phyloP scores from a whole-genome alignment of 129 eudicot genomes.

The Sambucus nigra region DNA sequence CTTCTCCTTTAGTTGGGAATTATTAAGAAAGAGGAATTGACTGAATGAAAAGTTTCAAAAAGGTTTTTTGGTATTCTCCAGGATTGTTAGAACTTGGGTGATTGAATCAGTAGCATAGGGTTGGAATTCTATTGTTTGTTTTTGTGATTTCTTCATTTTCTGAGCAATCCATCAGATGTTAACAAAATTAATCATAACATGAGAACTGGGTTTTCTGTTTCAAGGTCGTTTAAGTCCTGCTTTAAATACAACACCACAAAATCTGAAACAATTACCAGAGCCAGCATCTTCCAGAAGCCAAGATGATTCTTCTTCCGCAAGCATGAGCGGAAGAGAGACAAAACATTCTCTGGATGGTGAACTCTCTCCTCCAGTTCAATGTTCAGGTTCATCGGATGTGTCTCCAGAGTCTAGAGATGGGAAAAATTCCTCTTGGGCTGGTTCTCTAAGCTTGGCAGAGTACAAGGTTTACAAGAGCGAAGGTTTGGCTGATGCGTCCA shows the following conservation, averaged over 20 bases:
- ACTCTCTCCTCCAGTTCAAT: constrained; percentile 60
- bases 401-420: constrained; percentile 61
- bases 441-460: constrained; percentile 66
- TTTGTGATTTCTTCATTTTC: no score
- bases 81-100: no score
- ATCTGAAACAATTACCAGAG: constrained; percentile 59
- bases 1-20: no score
- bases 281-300: constrained; percentile 65
- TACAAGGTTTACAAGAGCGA: constrained; percentile 65
- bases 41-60: no score
- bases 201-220: neutral
- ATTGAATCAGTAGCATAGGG: no score
- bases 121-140: no score
- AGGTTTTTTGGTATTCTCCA: no score
- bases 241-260: constrained; percentile 29
- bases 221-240: constrained; percentile 60
- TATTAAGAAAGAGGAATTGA: no score
- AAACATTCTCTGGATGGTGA: constrained; percentile 68
- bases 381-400: constrained; percentile 44
- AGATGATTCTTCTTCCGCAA: constrained; percentile 68
- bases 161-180: no score
- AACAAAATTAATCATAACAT: neutral
- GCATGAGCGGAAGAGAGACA: constrained; percentile 51
- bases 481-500: constrained; percentile 80
- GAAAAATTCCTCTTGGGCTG: constrained; percentile 43